These are phyloP conservation scores for Ophiostoma himal-ulmi DNA, from an alignment of 2,329 filamentous ascomycete genomes.

Conservation along the genomic window DNA sequence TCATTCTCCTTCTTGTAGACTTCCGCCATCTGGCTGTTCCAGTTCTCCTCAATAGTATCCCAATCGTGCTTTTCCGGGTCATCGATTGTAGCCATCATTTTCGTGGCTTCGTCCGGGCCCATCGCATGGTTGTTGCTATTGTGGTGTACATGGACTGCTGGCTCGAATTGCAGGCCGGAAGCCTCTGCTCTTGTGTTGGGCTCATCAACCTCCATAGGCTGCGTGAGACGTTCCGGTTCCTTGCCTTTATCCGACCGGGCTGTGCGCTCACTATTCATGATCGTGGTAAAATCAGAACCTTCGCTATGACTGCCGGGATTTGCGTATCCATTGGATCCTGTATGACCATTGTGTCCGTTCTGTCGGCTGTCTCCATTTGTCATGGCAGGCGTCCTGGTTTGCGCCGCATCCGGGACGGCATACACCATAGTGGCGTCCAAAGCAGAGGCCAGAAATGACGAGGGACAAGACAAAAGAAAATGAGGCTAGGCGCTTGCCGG, in stretches of 20 bases:
- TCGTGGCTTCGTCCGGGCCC: not conserved
- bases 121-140: not conserved
- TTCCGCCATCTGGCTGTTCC: constrained; percentile 27
- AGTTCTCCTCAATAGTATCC: constrained; percentile 36
- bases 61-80: constrained; percentile 27
- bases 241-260: not conserved
- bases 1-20: constrained; percentile 29
- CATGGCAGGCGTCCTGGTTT: not conserved
- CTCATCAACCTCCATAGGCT: constrained; percentile 5
- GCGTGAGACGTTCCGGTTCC: not conserved
- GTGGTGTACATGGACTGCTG: not conserved
- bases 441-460: not conserved
- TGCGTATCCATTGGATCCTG: not conserved
- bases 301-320: not conserved
- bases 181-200: not conserved
- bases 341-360: not conserved
- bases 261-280: not conserved
- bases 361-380: not conserved
- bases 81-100: not conserved
- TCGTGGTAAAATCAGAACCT: too few species aligned
- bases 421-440: not conserved
- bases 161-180: not conserved
- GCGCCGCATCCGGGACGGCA: not conserved
- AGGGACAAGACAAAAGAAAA: not conserved
- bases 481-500: not conserved